Conservation (phyloP, 2,329 filamentous ascomycete species). For the Alternaria gaisen region DNA sequence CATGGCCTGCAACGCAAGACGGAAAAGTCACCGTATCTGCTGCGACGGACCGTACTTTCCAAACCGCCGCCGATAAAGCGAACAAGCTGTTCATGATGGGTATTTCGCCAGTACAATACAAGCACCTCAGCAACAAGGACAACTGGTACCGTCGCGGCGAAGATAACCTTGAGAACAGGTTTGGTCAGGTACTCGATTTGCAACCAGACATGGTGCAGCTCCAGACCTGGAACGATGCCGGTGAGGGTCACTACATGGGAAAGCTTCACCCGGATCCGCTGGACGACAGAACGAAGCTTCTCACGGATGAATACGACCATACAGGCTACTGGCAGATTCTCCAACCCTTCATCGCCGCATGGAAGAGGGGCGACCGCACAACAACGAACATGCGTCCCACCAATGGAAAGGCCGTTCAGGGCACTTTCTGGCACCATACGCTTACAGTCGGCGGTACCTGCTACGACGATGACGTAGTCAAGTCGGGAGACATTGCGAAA, state of each 20-base stretch:
- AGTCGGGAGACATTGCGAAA: conserved; percentile 28
- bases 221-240: conserved; percentile 55
- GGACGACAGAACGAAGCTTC: conserved; percentile 30
- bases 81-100: conserved; percentile 54
- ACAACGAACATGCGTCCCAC: conserved; percentile 33
- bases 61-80: conserved; percentile 38
- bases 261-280: conserved; percentile 51
- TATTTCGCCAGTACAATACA: conserved; percentile 52
- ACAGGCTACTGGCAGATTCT: conserved; percentile 49
- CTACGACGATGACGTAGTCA: conserved; percentile 54
- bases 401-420: conserved; percentile 26
- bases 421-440: conserved; percentile 35
- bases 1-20: conserved; percentile 39
- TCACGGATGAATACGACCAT: conserved; percentile 47
- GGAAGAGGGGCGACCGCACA: conserved; percentile 44
- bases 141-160: conserved; percentile 53
- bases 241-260: conserved; percentile 54
- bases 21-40: conserved; percentile 39
- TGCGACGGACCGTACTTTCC: conserved; percentile 39
- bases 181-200: conserved; percentile 39
- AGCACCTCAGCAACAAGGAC: conserved; percentile 40
- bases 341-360: conserved; percentile 49
- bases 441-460: conserved; percentile 41
- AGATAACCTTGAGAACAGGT: conserved; percentile 46
- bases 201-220: conserved; percentile 53